Conservation (phyloP, 139 green algal species). For the Deuterostichococcus epilithicus region DNA sequence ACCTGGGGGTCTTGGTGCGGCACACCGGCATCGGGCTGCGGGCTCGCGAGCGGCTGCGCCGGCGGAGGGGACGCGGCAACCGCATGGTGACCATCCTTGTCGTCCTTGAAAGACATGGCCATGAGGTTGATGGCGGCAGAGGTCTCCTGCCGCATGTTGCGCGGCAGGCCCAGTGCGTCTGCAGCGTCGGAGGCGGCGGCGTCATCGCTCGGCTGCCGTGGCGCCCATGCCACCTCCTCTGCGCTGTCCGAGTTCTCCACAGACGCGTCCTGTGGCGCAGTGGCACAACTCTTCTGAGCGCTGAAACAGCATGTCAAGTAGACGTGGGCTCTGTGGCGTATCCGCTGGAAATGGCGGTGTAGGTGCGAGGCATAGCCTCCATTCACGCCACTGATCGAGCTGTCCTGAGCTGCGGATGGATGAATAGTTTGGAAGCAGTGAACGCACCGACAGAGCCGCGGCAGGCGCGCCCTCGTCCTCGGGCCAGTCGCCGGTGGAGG, state of each 20-base stretch:
- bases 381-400: background rate
- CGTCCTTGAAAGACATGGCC: slow-evolving; percentile 38
- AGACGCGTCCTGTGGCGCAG: slow-evolving; percentile 10
- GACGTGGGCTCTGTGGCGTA: background rate
- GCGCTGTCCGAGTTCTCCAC: slow-evolving; percentile 36
- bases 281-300: too few species aligned
- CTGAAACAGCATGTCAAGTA: slow-evolving; percentile 1
- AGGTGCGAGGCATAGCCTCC: background rate
- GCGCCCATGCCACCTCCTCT: slow-evolving; percentile 51
- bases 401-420: background rate
- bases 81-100: background rate
- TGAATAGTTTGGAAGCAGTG: background rate
- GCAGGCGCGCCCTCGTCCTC: slow-evolving; percentile 6
- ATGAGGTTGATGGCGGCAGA: slow-evolving; percentile 59
- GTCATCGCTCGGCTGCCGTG: background rate
- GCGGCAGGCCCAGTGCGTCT: background rate
- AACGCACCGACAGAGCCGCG: background rate
- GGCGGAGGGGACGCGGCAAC: too few species aligned
- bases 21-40: background rate
- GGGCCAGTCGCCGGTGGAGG: slow-evolving; percentile 30
- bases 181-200: background rate
- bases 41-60: background rate
- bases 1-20: background rate
- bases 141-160: slow-evolving; percentile 29
- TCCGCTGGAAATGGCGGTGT: background rate